These are phyloP conservation scores for Pseudopyricularia cyperi DNA, from an alignment of 2,329 filamentous ascomycete genomes.

Conservation along the genomic window DNA sequence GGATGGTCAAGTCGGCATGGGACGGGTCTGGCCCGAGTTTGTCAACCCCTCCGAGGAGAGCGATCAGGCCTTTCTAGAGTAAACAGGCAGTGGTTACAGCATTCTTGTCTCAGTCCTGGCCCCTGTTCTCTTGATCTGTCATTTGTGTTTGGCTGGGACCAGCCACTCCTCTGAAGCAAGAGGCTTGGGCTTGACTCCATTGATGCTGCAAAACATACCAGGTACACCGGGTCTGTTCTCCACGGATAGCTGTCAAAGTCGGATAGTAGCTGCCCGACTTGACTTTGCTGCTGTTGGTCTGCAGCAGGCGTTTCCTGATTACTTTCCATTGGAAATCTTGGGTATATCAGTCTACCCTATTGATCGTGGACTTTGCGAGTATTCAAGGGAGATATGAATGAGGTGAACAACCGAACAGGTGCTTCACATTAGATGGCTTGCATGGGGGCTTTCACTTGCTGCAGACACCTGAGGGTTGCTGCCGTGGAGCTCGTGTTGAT, in stretches of 20 bases:
- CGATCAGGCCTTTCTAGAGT: conserved; percentile 10
- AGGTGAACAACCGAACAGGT: no score
- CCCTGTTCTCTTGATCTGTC: background rate
- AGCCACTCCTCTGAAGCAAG: background rate
- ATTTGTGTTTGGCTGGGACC: background rate
- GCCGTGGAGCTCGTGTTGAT: no score
- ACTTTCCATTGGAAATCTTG: background rate
- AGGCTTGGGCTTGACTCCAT: background rate
- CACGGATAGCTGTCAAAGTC: conserved; percentile 4
- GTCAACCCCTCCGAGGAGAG: conserved; percentile 10
- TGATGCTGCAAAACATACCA: conserved; percentile 1
- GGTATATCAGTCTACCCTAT: no score
- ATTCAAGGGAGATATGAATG: background rate
- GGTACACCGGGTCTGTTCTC: conserved; percentile 3
- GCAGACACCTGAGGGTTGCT: no score
- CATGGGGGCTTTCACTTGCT: no score
- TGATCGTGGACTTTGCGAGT: background rate
- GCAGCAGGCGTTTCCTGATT: background rate
- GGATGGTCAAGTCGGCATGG: conserved; percentile 9
- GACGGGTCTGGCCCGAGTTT: conserved; percentile 8
- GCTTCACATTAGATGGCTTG: no score
- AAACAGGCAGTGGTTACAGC: background rate
- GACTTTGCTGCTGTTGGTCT: background rate
- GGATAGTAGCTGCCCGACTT: background rate
- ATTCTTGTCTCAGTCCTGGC: background rate